Conservation (phyloP, 176 grass and related monocot species). For the Lolium rigidum region DNA sequence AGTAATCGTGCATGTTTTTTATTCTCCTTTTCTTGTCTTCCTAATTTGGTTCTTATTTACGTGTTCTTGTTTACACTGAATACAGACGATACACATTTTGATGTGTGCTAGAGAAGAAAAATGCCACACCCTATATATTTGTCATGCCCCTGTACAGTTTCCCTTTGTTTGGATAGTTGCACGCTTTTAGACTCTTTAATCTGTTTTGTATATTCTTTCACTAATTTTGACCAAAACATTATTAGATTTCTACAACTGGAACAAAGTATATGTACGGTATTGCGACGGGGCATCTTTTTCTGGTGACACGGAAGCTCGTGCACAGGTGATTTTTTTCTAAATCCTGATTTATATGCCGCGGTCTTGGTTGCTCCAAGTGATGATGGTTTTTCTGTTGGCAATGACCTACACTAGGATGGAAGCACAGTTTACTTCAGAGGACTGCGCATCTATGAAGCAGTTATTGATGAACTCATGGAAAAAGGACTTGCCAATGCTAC, state of each 20-base stretch:
- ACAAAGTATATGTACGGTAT: neutral
- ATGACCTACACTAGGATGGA: neutral
- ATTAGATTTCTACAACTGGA: neutral
- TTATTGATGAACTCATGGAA: conserved; percentile 59
- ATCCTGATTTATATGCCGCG: neutral
- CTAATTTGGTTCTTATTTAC: too few relatives aligned
- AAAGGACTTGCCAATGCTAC: conserved; percentile 68
- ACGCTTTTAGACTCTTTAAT: too few relatives aligned
- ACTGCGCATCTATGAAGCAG: conserved; percentile 64
- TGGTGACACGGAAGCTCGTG: neutral
- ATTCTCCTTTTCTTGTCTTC: too few relatives aligned
- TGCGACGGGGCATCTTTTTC: neutral
- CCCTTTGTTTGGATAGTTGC: too few relatives aligned
- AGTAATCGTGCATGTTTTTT: too few relatives aligned
- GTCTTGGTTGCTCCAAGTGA: too few relatives aligned
- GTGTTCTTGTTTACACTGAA: too few relatives aligned
- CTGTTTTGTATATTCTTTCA: neutral
- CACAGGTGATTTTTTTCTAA: neutral
- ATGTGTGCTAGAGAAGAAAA: too few relatives aligned
- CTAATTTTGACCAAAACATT: neutral
- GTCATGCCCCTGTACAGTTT: too few relatives aligned
- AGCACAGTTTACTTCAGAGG: conserved; percentile 60
- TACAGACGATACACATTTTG: too few relatives aligned
- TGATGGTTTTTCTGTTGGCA: neutral
- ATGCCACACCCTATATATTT: too few relatives aligned